phyloP scores from a whole-genome alignment of 2,329 filamentous ascomycete genomes.

The Mycosphaerella sp. region DNA sequence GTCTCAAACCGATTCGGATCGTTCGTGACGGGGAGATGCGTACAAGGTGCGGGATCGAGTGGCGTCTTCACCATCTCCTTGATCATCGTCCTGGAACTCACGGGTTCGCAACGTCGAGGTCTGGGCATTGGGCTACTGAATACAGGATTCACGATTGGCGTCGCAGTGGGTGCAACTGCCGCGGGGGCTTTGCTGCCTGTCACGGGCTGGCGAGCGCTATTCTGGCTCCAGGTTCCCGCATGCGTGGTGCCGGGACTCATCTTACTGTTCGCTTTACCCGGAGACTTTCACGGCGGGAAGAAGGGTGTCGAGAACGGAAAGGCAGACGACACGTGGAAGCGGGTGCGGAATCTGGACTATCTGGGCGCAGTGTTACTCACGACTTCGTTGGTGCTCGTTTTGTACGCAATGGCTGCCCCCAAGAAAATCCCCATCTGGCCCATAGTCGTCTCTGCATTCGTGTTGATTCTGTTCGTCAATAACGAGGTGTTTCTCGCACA shows the following conservation, averaged over 20 bases:
- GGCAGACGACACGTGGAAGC: constrained; percentile 39
- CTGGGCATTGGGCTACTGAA: constrained; percentile 70
- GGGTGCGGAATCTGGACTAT: constrained; percentile 64
- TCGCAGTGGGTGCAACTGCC: constrained; percentile 64
- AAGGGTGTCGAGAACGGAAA: constrained; percentile 9
- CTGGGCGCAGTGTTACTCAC: constrained; percentile 61
- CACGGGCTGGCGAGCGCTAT: constrained; percentile 68
- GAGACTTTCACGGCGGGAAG: constrained; percentile 32
- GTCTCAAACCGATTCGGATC: constrained; percentile 51
- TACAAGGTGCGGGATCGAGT: constrained; percentile 63
- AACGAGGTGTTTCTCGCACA: constrained; percentile 58
- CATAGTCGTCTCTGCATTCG: constrained; percentile 53
- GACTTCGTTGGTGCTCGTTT: constrained; percentile 60
- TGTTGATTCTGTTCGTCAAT: constrained; percentile 53
- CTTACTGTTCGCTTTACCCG: constrained; percentile 61
- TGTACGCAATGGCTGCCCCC: constrained; percentile 62
- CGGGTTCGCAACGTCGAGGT: constrained; percentile 60
- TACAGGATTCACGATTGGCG: constrained; percentile 62
- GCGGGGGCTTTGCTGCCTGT: constrained; percentile 57
- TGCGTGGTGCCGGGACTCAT: constrained; percentile 55
- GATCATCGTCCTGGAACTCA: constrained; percentile 70
- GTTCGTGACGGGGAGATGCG: constrained; percentile 62
- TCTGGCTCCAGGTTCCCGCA: constrained; percentile 64
- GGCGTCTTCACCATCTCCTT: constrained; percentile 67
- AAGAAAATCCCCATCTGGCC: constrained; percentile 53